Percentiles rank a stretch among this genome's conserved stretches.
Evolutionary conservation across 1,139 yeast species (phyloP).

Genomic region (Magnusiomyces paraingens): DNA sequence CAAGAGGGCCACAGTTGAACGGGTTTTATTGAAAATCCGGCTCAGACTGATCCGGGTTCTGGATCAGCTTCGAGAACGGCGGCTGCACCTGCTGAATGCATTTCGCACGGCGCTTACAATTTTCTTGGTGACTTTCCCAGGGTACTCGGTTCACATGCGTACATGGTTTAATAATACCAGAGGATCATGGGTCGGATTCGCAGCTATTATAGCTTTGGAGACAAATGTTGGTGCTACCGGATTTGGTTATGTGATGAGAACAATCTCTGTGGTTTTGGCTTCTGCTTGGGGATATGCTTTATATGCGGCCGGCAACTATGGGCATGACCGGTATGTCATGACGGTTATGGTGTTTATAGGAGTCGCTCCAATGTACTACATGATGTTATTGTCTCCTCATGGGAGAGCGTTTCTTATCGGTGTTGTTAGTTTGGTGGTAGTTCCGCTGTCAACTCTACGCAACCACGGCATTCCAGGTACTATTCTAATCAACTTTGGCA

Average conservation of each 20-base stretch:
- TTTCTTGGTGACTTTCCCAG: conserved; percentile 44
- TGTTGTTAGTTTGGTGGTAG: conserved; percentile 42
- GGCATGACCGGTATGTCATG: conserved; percentile 40
- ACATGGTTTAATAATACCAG: conserved; percentile 41
- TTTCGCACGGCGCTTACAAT: conserved; percentile 41
- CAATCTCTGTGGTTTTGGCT: conserved; percentile 42
- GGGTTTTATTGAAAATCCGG: conserved; percentile 7
- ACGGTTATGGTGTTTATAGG: conserved; percentile 40
- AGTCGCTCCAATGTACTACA: conserved; percentile 42
- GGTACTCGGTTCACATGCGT: conserved; percentile 41
- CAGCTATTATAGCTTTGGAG: conserved; percentile 43
- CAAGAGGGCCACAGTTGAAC: not conserved
- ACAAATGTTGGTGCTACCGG: conserved; percentile 48
- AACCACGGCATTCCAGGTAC: conserved; percentile 33
- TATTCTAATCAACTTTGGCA: conserved; percentile 41
- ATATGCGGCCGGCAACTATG: conserved; percentile 38
- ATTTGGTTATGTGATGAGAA: conserved; percentile 41
- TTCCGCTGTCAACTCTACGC: conserved; percentile 27
- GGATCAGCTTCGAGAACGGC: conserved; percentile 27
- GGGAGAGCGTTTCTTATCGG: conserved; percentile 47
- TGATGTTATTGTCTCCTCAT: conserved; percentile 40
- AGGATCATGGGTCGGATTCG: conserved; percentile 50
- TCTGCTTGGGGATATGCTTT: conserved; percentile 45
- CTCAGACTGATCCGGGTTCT: conserved; percentile 18
- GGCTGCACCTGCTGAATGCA: conserved; percentile 40